These are phyloP conservation scores for Phytomonas francai DNA, from an alignment of 208 protist genomes.

Conservation along the genomic window DNA sequence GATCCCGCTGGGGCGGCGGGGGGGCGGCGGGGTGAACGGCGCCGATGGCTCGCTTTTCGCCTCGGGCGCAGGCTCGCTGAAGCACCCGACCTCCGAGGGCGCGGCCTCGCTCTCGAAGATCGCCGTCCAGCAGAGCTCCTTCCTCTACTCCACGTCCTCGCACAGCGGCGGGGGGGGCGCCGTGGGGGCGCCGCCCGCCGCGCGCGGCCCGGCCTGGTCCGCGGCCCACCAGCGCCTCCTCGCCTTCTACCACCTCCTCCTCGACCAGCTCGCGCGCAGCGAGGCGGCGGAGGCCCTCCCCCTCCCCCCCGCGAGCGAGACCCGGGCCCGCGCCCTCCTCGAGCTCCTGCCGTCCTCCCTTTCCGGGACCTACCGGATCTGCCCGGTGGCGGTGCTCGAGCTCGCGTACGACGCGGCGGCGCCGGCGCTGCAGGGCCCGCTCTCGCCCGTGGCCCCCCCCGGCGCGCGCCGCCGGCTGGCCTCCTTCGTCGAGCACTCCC, in stretches of 20 bases:
- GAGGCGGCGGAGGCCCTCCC: background rate
- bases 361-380: too few relatives aligned
- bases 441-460: conserved; percentile 9
- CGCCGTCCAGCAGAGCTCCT: background rate
- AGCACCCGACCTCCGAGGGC: too few relatives aligned
- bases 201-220: conserved; percentile 11
- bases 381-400: conserved; percentile 3
- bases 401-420: background rate
- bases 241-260: conserved; percentile 6
- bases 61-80: background rate
- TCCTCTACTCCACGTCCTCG: conserved; percentile 1
- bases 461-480: too few relatives aligned
- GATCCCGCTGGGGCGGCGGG: too few relatives aligned
- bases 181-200: too few relatives aligned
- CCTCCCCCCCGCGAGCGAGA: background rate
- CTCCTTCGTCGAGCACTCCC: too few relatives aligned
- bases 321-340: too few relatives aligned
- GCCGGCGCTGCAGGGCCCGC: background rate
- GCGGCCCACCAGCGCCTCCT: conserved; percentile 9
- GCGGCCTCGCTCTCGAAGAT: too few relatives aligned
- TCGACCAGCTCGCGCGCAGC: conserved; percentile 2
- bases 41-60: background rate
- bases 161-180: background rate
- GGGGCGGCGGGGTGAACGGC: background rate
- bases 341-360: too few relatives aligned